phyloP scores from a whole-genome alignment of 2,329 filamentous ascomycete genomes.

The Cladosporium sp. region DNA sequence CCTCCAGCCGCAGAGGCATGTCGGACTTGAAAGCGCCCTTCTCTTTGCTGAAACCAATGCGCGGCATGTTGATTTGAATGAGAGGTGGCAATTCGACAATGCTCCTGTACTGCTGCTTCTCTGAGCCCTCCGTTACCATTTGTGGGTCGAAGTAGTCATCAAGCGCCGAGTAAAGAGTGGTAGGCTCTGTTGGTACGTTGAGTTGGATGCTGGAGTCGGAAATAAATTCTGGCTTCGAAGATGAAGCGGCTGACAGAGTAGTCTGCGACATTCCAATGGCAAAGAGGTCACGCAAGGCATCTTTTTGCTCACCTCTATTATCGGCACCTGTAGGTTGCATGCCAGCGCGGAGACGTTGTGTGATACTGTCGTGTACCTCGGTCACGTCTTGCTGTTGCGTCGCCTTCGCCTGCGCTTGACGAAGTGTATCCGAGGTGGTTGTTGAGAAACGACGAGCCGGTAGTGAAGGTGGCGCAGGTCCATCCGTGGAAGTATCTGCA shows the following conservation, averaged over 20 bases:
- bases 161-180: constrained; percentile 78
- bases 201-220: constrained; percentile 63
- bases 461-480: constrained; percentile 52
- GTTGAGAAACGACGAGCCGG: constrained; percentile 47
- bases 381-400: constrained; percentile 83
- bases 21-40: constrained; percentile 69
- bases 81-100: constrained; percentile 69
- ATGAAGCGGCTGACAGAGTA: background rate
- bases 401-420: constrained; percentile 60
- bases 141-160: constrained; percentile 83
- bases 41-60: constrained; percentile 69
- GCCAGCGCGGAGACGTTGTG: constrained; percentile 86
- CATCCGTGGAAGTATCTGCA: constrained; percentile 31
- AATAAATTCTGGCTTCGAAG: constrained; percentile 21
- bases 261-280: constrained; percentile 25
- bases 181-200: constrained; percentile 57
- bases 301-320: constrained; percentile 72
- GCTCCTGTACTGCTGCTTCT: constrained; percentile 63
- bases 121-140: constrained; percentile 60
- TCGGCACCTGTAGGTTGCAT: constrained; percentile 71
- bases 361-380: constrained; percentile 89
- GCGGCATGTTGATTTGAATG: constrained; percentile 84
- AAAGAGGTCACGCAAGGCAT: constrained; percentile 46
- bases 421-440: constrained; percentile 36
- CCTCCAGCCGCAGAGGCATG: constrained; percentile 74